These are phyloP conservation scores for Austroboletus niveus DNA, from an alignment of 1,284 basidiomycete genomes.

Conservation along the genomic window DNA sequence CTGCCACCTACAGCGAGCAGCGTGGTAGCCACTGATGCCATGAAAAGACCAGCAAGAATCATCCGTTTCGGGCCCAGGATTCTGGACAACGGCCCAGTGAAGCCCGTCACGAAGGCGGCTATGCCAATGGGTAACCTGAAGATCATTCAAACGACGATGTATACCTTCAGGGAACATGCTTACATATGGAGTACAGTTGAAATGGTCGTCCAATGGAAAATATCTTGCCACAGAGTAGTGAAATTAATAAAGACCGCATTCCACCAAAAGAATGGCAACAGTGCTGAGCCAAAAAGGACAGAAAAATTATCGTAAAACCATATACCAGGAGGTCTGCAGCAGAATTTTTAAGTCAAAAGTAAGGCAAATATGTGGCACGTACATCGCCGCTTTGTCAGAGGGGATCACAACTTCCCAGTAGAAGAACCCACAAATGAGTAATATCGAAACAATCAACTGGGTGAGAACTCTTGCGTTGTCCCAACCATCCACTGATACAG, in stretches of 20 bases:
- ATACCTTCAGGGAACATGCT: not conserved
- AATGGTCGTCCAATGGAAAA: constrained; percentile 35
- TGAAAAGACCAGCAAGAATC: constrained; percentile 39
- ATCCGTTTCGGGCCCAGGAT: constrained; percentile 43
- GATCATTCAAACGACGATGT: constrained; percentile 8
- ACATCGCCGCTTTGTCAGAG: constrained; percentile 36
- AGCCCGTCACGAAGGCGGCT: constrained; percentile 35
- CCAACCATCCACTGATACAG: constrained; percentile 40
- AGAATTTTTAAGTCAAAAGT: not conserved
- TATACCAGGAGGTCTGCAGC: constrained; percentile 36
- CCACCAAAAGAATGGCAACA: constrained; percentile 43
- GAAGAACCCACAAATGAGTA: constrained; percentile 38
- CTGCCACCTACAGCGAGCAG: constrained; percentile 43
- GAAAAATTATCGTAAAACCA: constrained; percentile 43
- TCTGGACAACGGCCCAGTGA: constrained; percentile 42
- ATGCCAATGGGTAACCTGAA: constrained; percentile 45
- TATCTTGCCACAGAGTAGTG: constrained; percentile 37
- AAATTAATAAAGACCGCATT: constrained; percentile 29
- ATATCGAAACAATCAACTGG: constrained; percentile 37
- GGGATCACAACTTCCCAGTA: constrained; percentile 39
- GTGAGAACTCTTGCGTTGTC: constrained; percentile 30
- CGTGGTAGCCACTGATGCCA: constrained; percentile 40
- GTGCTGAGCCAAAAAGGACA: constrained; percentile 35
- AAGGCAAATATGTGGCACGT: not conserved
- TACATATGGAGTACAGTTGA: constrained; percentile 36